Base-by-base conservation (phyloP, 116 monocot genomes). In the Papilionanthe hybrid region DNA sequence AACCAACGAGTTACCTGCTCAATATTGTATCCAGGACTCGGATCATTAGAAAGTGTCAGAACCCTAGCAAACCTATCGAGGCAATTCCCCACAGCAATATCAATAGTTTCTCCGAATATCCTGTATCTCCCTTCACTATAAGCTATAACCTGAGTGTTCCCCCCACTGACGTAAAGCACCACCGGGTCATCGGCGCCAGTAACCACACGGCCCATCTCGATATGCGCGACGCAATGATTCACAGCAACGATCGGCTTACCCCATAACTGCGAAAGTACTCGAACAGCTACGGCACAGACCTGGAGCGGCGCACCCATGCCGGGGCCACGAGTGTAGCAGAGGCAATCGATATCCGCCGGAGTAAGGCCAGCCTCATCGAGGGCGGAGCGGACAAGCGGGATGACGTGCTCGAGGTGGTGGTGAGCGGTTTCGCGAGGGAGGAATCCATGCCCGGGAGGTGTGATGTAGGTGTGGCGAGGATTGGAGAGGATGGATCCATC, bases 81-180 rank as follows among this genome's bases (percentile, higher is more conserved):
- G 78, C 94, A 98, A 75, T 98, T 98, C 37, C 94, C 91, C 1
- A 94, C 94, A 1, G 94, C 91, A 55, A 94, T 94, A 80, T 94
- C 93, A 30, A 93, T 93, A 11, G 96, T 96, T 86, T 93, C 93
- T 77, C 93, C 96, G 41, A 93, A 93, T 41, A 96, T 96, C 80
- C 96, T 78, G 77, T 93, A 96, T 84, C 88, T 81, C 30, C 96
- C 96, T 81, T 98, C 98, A 65, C 91, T 93, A 45, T 92, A 98
- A 0, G 94, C 94, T 28, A 98, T 94, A 29, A 98, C 98, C 86
- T 98, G 98, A 10, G 98, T 98, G 76, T 98, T 98, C 75, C 98
- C 98, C 18, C 98, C 98, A 37, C 94, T 94, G 7, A 94, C 98
- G 72, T 93, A 98, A 48, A 98, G 86, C 60, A 98, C 98, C 49